Base-by-base conservation (phyloP, 179 eudicot species). In the Amaranthus tricolor region DNA sequence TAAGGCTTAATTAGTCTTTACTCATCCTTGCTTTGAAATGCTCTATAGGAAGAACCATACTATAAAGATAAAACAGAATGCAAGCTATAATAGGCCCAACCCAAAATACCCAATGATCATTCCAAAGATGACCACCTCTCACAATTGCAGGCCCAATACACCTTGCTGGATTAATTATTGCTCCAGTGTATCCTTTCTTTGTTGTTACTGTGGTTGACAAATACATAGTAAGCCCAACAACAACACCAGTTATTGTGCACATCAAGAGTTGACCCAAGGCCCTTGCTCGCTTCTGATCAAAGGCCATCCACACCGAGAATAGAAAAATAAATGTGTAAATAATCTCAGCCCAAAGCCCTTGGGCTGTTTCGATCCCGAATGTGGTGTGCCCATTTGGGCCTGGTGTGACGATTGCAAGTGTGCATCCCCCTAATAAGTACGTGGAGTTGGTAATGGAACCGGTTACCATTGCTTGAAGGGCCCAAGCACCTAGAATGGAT, bases 101-200 rank as follows among this genome's bases (percentile, higher is more conserved):
- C 84, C 84, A 77, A 77, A 77, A 81, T 10, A 81, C 76, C 81
- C 84, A 81, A 59, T 77, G 84, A 24, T 62, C 78, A 5, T 72
- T 17, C 81, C 84, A 74, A 49, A 81, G 81, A 74, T 81, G 84
- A 0, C 78, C 84, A 0, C 84, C 81, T 17, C 81, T 81, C 11
- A 77, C 78, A 57, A 81, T 70, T 0, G 81, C 78, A 7, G 84
- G 84, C 73, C 84, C 84, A 63, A 81, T 51, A 77, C 81, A 81
- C 54, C 81, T 74, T 19, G 84, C 81, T 19, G 84, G 81, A 47
- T 81, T 81, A 45, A 77, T 81, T 11, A 80, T 67, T 44, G 81
- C 84, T 7, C 84, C 81, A 6, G 78, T 69, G 31, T 81, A 77
- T 2, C 84, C 84, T 60, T 70, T 77, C 60, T 59, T 45, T 0